These are phyloP conservation scores for Colletotrichum filicis DNA, from an alignment of 2,329 filamentous ascomycete species.

Conservation along the genomic window DNA sequence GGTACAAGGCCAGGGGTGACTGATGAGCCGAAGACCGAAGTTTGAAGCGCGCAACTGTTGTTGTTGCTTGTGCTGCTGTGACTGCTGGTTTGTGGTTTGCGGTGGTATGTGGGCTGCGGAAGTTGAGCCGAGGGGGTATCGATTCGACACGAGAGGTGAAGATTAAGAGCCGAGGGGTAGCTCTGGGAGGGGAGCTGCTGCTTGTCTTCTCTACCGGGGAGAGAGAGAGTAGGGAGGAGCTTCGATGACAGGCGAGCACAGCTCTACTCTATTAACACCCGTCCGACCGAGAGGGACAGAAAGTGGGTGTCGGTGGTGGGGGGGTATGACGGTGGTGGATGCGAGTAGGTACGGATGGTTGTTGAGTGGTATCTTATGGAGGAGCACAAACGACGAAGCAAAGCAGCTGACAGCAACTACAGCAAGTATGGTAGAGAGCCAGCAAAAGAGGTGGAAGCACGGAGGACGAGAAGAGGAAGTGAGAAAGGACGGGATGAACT, in stretches of 20 bases:
- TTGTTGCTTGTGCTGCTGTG: neutral
- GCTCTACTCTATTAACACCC: constrained; percentile 26
- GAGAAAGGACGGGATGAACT: constrained; percentile 16
- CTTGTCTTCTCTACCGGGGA: constrained; percentile 15
- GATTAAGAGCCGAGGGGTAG: constrained; percentile 13
- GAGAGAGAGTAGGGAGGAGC: neutral
- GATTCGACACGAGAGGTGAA: constrained; percentile 3
- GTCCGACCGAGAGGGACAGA: constrained; percentile 27
- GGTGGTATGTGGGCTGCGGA: constrained; percentile 22
- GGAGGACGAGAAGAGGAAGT: constrained; percentile 18
- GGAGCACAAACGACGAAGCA: constrained; percentile 14
- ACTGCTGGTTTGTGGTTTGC: neutral
- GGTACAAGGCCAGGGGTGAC: constrained; percentile 22
- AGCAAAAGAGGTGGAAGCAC: neutral
- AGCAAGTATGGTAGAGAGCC: neutral
- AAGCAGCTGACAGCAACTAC: neutral
- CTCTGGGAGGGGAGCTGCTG: neutral
- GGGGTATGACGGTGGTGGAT: constrained; percentile 18
- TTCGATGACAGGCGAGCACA: constrained; percentile 29
- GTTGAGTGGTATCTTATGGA: neutral
- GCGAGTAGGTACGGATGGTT: neutral
- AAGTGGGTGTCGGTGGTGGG: constrained; percentile 27
- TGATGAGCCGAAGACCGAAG: constrained; percentile 33
- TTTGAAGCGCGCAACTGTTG: neutral
- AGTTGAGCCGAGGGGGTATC: neutral